Percentiles rank a stretch among this genome's conserved stretches.
These are phyloP conservation scores for Musa itinerans DNA, from an alignment of 176 grass and related monocot genomes.

Conservation along the genomic window DNA sequence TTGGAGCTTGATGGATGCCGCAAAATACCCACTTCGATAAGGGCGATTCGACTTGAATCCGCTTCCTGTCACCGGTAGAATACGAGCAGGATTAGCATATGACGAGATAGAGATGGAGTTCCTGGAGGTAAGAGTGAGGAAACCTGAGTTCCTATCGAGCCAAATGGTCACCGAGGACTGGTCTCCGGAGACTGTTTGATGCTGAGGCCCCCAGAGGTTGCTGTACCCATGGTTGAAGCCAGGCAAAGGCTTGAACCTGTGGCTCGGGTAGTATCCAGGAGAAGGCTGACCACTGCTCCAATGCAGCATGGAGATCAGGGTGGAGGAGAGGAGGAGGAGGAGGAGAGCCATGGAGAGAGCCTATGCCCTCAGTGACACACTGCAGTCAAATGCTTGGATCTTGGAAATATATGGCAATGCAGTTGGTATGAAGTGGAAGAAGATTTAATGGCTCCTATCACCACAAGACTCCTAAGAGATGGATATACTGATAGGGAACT, in stretches of 20 bases:
- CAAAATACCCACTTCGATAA: slow-evolving; percentile 6
- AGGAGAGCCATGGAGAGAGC: neutral
- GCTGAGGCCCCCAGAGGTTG: slow-evolving; percentile 6
- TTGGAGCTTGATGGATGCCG: slow-evolving; percentile 15
- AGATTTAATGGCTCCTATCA: slow-evolving; percentile 6
- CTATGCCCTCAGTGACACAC: neutral
- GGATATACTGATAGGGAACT: neutral
- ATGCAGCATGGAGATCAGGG: neutral
- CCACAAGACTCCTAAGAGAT: neutral
- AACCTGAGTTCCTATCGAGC: slow-evolving; percentile 8
- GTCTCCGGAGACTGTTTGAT: slow-evolving; percentile 2
- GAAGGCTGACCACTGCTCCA: slow-evolving; percentile 2
- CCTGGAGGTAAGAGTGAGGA: neutral
- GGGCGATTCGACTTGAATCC: slow-evolving; percentile 13
- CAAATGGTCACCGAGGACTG: slow-evolving; percentile 5
- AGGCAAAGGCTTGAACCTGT: slow-evolving; percentile 8
- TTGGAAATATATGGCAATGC: neutral
- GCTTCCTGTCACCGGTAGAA: neutral
- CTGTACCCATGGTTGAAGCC: slow-evolving; percentile 6
- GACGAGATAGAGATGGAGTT: neutral
- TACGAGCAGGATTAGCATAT: neutral
- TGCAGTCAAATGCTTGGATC: neutral
- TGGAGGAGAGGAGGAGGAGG: neutral
- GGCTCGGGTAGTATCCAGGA: neutral
- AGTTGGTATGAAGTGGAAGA: neutral